These are phyloP conservation scores for Geopyxis carbonaria DNA, from an alignment of 495 filamentous ascomycete genomes.

Conservation along the genomic window DNA sequence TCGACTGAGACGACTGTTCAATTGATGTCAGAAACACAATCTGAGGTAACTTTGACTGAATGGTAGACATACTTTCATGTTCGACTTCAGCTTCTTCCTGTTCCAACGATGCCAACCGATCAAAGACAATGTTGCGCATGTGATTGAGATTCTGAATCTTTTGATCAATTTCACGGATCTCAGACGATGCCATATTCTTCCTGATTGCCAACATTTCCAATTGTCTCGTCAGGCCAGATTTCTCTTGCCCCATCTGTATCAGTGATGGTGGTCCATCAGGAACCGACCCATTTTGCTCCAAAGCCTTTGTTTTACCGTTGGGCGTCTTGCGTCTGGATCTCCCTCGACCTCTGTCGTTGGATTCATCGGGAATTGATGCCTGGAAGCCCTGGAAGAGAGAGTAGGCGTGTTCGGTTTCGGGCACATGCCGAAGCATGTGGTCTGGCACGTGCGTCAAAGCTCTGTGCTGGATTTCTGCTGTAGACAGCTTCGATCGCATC, in stretches of 20 bases:
- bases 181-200: slow-evolving; percentile 93
- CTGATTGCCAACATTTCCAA: slow-evolving; percentile 82
- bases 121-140: slow-evolving; percentile 86
- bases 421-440: slow-evolving; percentile 73
- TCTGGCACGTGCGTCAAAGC: slow-evolving; percentile 80
- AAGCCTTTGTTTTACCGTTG: slow-evolving; percentile 20
- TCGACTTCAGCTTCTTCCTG: slow-evolving; percentile 82
- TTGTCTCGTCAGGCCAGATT: slow-evolving; percentile 55
- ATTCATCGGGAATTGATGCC: slow-evolving; percentile 66
- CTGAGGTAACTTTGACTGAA: background rate
- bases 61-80: slow-evolving; percentile 51
- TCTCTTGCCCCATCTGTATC: slow-evolving; percentile 56
- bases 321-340: slow-evolving; percentile 51
- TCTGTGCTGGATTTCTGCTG: slow-evolving; percentile 83
- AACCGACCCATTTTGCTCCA: slow-evolving; percentile 30
- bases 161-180: slow-evolving; percentile 91
- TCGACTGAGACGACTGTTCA: slow-evolving; percentile 34
- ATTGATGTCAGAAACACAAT: background rate
- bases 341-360: slow-evolving; percentile 36
- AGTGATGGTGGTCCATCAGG: slow-evolving; percentile 45
- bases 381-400: slow-evolving; percentile 95
- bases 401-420: slow-evolving; percentile 67
- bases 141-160: slow-evolving; percentile 87
- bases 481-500: slow-evolving; percentile 79
- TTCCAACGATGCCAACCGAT: slow-evolving; percentile 76